Evolutionary conservation across 768 basidiomycete species (phyloP).

Genomic region (Suillus cothurnatus): DNA sequence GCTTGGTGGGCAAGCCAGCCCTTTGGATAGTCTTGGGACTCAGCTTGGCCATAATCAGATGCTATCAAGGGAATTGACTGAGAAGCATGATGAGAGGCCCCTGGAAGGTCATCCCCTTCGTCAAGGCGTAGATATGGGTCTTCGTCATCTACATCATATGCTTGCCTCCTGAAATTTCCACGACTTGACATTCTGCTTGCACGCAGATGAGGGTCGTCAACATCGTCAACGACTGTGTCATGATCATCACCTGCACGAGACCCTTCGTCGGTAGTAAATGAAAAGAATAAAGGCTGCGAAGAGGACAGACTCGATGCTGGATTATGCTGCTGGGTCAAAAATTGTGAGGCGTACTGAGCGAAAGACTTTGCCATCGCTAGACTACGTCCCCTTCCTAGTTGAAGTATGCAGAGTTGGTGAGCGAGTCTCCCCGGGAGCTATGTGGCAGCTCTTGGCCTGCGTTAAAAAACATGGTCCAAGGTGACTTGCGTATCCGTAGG

Average conservation of each 20-base stretch:
- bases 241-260: conserved; percentile 50
- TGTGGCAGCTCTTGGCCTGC: not conserved
- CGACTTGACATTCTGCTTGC: conserved; percentile 38
- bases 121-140: conserved; percentile 81
- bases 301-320: conserved; percentile 57
- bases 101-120: conserved; percentile 57
- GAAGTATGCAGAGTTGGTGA: not conserved
- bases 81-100: conserved; percentile 37
- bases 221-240: conserved; percentile 63
- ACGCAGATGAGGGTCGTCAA: conserved; percentile 76
- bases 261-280: conserved; percentile 78
- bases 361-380: conserved; percentile 65
- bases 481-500: conserved; percentile 2
- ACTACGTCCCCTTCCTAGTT: conserved; percentile 5
- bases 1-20: conserved; percentile 78
- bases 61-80: conserved; percentile 41
- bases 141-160: conserved; percentile 54
- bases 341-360: conserved; percentile 82
- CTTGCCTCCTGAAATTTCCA: conserved; percentile 29
- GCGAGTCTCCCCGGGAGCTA: not conserved
- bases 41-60: conserved; percentile 34
- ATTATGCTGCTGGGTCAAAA: conserved; percentile 63
- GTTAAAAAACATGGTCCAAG: conserved; percentile 3
- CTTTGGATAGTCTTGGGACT: conserved; percentile 45
- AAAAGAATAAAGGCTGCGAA: conserved; percentile 84